Percentiles rank a stretch among this genome's conserved stretches.
Evolutionary conservation across 257 asterid species (phyloP).

Genomic region (Galeopsis tetrahit): DNA sequence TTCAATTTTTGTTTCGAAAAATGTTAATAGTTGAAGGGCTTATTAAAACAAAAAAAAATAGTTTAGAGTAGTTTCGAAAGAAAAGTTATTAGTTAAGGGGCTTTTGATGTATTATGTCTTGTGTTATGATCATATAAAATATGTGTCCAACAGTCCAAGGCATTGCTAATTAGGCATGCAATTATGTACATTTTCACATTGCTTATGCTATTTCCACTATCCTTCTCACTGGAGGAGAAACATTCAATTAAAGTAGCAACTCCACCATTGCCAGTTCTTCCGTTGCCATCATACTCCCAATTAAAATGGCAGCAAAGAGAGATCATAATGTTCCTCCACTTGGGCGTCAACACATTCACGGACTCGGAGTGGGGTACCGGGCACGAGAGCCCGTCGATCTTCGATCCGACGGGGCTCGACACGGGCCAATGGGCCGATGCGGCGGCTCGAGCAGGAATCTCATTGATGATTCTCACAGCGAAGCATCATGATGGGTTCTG

Average conservation of each 20-base stretch:
- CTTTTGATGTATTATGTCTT: too few relatives aligned
- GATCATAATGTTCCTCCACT: conserved; percentile 83
- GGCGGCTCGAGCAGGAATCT: conserved; percentile 65
- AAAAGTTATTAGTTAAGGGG: too few relatives aligned
- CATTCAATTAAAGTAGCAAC: conserved; percentile 36
- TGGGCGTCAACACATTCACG: conserved; percentile 90
- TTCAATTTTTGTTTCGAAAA: too few relatives aligned
- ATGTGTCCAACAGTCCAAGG: background rate
- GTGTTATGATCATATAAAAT: background rate
- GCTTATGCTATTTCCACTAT: conserved; percentile 28
- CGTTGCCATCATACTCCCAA: conserved; percentile 77
- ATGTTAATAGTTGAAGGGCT: too few relatives aligned
- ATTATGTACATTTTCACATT: conserved; percentile 20
- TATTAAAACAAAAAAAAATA: too few relatives aligned
- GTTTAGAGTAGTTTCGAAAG: too few relatives aligned
- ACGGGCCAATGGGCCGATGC: conserved; percentile 83
- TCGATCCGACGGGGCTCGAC: conserved; percentile 65
- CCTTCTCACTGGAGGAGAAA: conserved; percentile 20
- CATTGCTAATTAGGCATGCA: background rate
- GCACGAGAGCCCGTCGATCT: conserved; percentile 62
- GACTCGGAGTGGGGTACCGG: conserved; percentile 96
- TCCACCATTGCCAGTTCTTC: conserved; percentile 91
- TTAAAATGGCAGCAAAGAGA: conserved; percentile 95
- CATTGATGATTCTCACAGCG: conserved; percentile 79
- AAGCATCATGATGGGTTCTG: conserved; percentile 98